Base-by-base conservation (phyloP, 2,329 filamentous ascomycete genomes). In the Aureobasidium sp. region DNA sequence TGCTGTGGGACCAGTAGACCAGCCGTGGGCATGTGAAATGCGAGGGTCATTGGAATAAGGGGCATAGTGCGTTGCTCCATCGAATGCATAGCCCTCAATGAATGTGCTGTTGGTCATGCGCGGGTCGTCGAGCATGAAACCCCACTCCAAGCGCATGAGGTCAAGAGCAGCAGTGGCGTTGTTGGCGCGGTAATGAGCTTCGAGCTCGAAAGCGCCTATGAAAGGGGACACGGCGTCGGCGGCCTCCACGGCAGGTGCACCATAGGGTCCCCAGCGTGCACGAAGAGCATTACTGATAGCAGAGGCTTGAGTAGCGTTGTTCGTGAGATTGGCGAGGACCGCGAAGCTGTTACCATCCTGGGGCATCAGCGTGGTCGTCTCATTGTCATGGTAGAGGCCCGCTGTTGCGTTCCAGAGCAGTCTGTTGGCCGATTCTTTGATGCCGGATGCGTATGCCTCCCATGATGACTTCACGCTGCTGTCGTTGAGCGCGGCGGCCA, bases 321-420 rank as follows among this genome's bases (percentile, higher is more conserved):
- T 70, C 41, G 67, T 73, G 43, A 71, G 62, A 56, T 72, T 73
- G 62, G 72, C 69, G 47, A 76, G 67, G 20, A 77, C 66, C 0
- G 78, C 70, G 74, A 75, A 76, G 52, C 69, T 66, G 60, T 78
- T 78, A 6, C 75, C 83, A 65, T 86, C 84, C 72, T 88, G 84
- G 0, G 84, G 83, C 64, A 71, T 66, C 1, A 77, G 68, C 5
- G 66, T 69, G 6, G 74, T 75, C 8, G 72, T 74, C 10, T 71
- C 70, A 59, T 76, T 76, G 64, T 78, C 74, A 48, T 69, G 70
- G 68, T 75, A 77, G 7, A 72, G 69, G 7, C 71, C 70, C 24
- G 69, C 69, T 20, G 57, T 55, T 27, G 60, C 67, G 39, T 69
- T 68, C 60, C 67, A 71, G 44, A 66, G 61, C 1, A 70, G 51